Conservation (phyloP, 257 asterid species). For the Buddleja alternifolia region DNA sequence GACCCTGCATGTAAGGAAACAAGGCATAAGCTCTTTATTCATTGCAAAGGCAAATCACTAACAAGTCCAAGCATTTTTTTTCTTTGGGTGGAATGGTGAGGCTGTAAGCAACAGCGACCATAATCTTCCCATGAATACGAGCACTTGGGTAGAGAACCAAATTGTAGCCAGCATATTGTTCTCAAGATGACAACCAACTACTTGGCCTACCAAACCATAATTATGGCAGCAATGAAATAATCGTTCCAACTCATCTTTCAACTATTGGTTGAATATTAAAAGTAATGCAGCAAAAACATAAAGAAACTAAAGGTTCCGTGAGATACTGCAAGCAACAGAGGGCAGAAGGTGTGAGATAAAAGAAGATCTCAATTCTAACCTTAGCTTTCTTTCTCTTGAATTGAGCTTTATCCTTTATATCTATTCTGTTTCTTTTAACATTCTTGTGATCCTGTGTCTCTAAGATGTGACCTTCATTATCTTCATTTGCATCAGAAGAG, state of each 20-base stretch:
- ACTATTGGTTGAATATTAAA: not conserved
- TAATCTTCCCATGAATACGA: no score
- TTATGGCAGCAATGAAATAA: not conserved
- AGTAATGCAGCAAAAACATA: not conserved
- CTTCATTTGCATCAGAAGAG: slow-evolving; percentile 54
- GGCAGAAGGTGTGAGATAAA: not conserved
- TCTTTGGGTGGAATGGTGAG: not conserved
- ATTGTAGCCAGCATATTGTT: not conserved
- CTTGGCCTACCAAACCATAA: not conserved
- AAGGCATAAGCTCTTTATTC: slow-evolving; percentile 15
- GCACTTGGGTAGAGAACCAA: not conserved
- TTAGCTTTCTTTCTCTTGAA: slow-evolving; percentile 60
- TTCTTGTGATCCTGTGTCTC: slow-evolving; percentile 33
- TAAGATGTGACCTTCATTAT: slow-evolving; percentile 29
- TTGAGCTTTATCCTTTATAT: slow-evolving; percentile 44
- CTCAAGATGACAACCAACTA: not conserved
- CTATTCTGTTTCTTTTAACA: slow-evolving; percentile 34
- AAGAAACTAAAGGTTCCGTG: not conserved
- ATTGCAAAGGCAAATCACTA: not conserved
- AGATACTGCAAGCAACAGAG: not conserved
- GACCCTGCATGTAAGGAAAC: slow-evolving; percentile 62
- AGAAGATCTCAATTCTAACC: slow-evolving; percentile 35
- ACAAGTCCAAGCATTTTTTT: not conserved
- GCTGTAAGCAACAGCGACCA: no score
- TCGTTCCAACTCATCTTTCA: not conserved